Evolutionary conservation across 805 yeast species (phyloP).

Genomic region (Candida boleticola): DNA sequence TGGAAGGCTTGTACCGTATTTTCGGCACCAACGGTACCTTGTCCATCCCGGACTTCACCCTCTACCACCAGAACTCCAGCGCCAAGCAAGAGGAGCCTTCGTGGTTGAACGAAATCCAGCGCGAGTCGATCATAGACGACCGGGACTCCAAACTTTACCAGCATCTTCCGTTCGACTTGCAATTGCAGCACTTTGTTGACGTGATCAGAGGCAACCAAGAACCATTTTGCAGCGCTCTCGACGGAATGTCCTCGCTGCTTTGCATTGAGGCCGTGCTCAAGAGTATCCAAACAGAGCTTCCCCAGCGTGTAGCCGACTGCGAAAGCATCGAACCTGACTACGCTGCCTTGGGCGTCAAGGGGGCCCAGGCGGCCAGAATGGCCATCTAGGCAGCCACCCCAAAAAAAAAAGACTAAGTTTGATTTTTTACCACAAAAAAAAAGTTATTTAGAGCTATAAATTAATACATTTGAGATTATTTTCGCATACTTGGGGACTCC

Average conservation of each 20-base stretch:
- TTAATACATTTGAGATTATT: no score
- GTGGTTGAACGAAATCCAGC: slow-evolving; percentile 10
- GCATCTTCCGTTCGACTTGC: slow-evolving; percentile 34
- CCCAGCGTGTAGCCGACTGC: slow-evolving; percentile 25
- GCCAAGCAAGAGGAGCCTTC: slow-evolving; percentile 5
- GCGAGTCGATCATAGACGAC: slow-evolving; percentile 8
- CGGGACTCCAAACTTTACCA: slow-evolving; percentile 5
- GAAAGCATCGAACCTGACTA: slow-evolving; percentile 21
- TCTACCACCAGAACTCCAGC: slow-evolving; percentile 29
- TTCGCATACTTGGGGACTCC: no score
- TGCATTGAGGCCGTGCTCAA: slow-evolving; percentile 35
- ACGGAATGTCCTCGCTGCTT: slow-evolving; percentile 36
- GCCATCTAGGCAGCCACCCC: no score
- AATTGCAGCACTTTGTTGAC: slow-evolving; percentile 36
- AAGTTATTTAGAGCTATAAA: no score
- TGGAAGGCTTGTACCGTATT: slow-evolving; percentile 36
- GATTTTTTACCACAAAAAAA: no score
- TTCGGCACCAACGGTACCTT: slow-evolving; percentile 40
- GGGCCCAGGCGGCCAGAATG: no score
- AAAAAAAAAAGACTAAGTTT: no score
- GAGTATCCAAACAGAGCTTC: slow-evolving; percentile 33
- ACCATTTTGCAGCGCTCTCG: slow-evolving; percentile 34
- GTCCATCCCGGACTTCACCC: slow-evolving; percentile 39
- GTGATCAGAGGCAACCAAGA: slow-evolving; percentile 26
- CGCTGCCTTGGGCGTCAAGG: slow-evolving; percentile 12